Conservation (phyloP, 2,329 filamentous ascomycete species). For the Metarhizium rileyi region DNA sequence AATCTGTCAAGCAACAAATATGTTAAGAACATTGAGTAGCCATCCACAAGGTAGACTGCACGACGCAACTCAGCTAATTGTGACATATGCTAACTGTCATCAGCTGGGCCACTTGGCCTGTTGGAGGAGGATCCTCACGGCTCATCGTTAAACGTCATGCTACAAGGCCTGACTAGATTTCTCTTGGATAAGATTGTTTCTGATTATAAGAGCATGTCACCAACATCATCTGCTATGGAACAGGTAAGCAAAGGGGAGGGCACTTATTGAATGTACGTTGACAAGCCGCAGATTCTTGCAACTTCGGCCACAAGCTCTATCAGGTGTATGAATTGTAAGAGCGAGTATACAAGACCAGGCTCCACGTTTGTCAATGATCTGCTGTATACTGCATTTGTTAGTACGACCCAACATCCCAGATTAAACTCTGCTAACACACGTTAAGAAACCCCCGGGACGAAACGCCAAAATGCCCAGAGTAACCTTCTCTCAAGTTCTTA, state of each 20-base stretch:
- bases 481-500: conserved; percentile 85
- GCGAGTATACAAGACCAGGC: conserved; percentile 72
- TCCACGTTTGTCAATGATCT: conserved; percentile 79
- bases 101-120: conserved; percentile 64
- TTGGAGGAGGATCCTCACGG: conserved; percentile 75
- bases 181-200: conserved; percentile 70
- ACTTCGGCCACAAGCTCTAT: conserved; percentile 66
- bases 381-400: conserved; percentile 54
- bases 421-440: background rate
- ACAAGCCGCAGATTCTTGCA: conserved; percentile 40
- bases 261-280: background rate
- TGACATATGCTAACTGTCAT: background rate
- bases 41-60: conserved; percentile 56
- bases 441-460: conserved; percentile 36
- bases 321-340: conserved; percentile 76
- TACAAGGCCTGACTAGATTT: conserved; percentile 80
- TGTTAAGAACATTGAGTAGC: conserved; percentile 80
- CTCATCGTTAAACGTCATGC: conserved; percentile 65
- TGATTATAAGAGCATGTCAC: conserved; percentile 62
- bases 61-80: background rate
- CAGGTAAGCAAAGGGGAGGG: conserved; percentile 34
- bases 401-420: conserved; percentile 5
- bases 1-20: conserved; percentile 92
- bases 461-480: conserved; percentile 42
- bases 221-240: conserved; percentile 57